Conservation (phyloP, 108 stramenopile genomes). For the Skeletonema tropicum region DNA sequence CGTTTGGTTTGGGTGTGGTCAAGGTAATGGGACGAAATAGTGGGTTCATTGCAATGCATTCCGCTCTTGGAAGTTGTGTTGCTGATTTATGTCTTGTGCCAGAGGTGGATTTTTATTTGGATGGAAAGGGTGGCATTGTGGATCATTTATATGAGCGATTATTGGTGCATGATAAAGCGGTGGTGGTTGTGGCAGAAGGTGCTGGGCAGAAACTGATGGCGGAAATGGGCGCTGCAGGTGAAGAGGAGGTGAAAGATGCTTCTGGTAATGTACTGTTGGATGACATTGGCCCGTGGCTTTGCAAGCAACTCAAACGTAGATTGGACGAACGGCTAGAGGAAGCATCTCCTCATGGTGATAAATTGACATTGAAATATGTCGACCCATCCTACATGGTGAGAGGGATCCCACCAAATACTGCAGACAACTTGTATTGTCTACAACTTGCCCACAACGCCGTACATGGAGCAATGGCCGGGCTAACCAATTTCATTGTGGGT, state of each 20-base stretch:
- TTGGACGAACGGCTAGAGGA: slow-evolving; percentile 42
- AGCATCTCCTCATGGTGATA: slow-evolving; percentile 37
- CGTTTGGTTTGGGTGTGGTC: slow-evolving; percentile 77
- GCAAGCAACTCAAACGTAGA: slow-evolving; percentile 37
- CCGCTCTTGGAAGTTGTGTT: slow-evolving; percentile 81
- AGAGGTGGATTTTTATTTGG: slow-evolving; percentile 85
- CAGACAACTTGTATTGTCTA: slow-evolving; percentile 86
- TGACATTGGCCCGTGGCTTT: slow-evolving; percentile 63
- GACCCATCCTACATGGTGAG: slow-evolving; percentile 93
- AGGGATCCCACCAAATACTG: slow-evolving; percentile 83
- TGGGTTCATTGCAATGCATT: slow-evolving; percentile 83
- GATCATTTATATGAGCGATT: slow-evolving; percentile 66
- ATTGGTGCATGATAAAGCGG: slow-evolving; percentile 65
- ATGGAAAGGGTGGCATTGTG: slow-evolving; percentile 77
- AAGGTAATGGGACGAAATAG: slow-evolving; percentile 88
- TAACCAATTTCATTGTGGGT: slow-evolving; percentile 82
- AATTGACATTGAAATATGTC: slow-evolving; percentile 72
- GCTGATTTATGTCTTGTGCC: slow-evolving; percentile 90
- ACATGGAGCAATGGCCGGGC: slow-evolving; percentile 93
- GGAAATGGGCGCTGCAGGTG: slow-evolving; percentile 28
- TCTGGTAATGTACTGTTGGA: slow-evolving; percentile 72
- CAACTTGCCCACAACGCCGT: slow-evolving; percentile 93
- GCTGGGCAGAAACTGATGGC: slow-evolving; percentile 71
- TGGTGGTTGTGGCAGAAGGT: slow-evolving; percentile 82
- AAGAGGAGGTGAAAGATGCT: slow-evolving; percentile 55